Conservation (phyloP, 2,329 filamentous ascomycete genomes). For the Aspergillus sp. region DNA sequence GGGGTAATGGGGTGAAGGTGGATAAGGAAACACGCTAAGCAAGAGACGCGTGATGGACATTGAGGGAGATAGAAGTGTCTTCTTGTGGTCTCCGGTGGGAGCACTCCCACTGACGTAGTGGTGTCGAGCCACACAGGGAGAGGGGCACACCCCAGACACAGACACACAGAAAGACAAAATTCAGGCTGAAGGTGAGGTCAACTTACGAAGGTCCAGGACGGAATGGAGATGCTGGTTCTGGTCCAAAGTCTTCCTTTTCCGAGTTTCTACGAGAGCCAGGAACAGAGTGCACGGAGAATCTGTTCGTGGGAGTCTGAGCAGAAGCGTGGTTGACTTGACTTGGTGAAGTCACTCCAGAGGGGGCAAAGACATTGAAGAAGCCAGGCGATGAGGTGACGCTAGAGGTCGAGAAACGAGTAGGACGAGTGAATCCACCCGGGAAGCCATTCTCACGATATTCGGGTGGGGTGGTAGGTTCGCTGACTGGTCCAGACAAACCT, state of each 20-base stretch:
- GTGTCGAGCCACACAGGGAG: no score
- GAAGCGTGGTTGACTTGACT: slow-evolving; percentile 53
- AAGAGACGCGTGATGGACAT: not conserved
- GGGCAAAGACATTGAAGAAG: slow-evolving; percentile 65
- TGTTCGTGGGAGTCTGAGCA: slow-evolving; percentile 52
- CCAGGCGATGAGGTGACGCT: slow-evolving; percentile 79
- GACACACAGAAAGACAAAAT: no score
- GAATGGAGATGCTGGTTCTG: slow-evolving; percentile 56
- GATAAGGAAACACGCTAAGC: not conserved
- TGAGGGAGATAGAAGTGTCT: not conserved
- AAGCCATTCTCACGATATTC: slow-evolving; percentile 84
- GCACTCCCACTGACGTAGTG: no score
- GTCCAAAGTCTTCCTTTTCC: slow-evolving; percentile 78
- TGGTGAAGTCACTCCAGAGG: slow-evolving; percentile 76
- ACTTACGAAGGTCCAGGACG: slow-evolving; percentile 77
- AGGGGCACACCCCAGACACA: no score
- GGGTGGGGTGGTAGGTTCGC: slow-evolving; percentile 92
- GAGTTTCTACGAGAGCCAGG: slow-evolving; percentile 85
- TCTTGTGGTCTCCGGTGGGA: no score
- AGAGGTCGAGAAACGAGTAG: slow-evolving; percentile 83
- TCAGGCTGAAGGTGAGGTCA: not conserved
- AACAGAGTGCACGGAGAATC: slow-evolving; percentile 77
- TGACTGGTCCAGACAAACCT: slow-evolving; percentile 66
- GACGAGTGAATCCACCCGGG: slow-evolving; percentile 72
- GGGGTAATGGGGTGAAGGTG: not conserved